Conservation (phyloP, 352 stramenopile genomes). For the Phytopythium mirpurense region DNA sequence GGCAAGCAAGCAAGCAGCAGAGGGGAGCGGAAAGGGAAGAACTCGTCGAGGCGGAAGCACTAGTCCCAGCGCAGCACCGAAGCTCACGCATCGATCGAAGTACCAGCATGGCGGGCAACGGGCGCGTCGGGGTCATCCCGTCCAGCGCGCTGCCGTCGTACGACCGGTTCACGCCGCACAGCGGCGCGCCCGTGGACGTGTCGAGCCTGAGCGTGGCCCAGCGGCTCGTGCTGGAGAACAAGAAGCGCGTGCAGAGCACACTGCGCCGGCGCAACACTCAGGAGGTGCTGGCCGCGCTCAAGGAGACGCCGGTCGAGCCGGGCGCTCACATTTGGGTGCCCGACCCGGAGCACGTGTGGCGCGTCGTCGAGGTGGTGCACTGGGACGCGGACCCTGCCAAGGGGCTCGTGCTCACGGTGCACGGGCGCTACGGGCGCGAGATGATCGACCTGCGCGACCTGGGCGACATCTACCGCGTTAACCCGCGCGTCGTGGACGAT, state of each 20-base stretch:
- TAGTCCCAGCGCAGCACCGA: background rate
- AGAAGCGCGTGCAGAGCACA: slow-evolving; percentile 57
- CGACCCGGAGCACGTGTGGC: slow-evolving; percentile 78
- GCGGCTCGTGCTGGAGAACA: slow-evolving; percentile 83
- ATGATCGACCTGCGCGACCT: slow-evolving; percentile 76
- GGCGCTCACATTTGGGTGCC: slow-evolving; percentile 85
- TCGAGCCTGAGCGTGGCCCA: slow-evolving; percentile 67
- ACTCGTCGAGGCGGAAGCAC: no score
- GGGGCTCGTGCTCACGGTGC: slow-evolving; percentile 63
- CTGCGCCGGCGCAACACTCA: slow-evolving; percentile 62
- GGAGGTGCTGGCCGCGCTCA: slow-evolving; percentile 62
- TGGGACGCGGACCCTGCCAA: slow-evolving; percentile 49
- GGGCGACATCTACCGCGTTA: slow-evolving; percentile 80
- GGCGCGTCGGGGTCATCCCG: slow-evolving; percentile 48
- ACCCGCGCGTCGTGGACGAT: slow-evolving; percentile 84
- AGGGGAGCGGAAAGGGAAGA: no score
- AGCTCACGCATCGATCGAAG: no score
- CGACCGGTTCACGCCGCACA: slow-evolving; percentile 70
- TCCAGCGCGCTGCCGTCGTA: slow-evolving; percentile 75
- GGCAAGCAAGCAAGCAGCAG: no score
- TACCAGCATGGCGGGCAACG: background rate
- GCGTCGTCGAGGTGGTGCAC: slow-evolving; percentile 73
- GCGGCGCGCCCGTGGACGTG: slow-evolving; percentile 48
- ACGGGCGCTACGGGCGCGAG: slow-evolving; percentile 68
- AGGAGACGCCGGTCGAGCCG: slow-evolving; percentile 65